Evolutionary conservation across 1,139 yeast species (phyloP).

Genomic region (Magnusiomyces paraingens): DNA sequence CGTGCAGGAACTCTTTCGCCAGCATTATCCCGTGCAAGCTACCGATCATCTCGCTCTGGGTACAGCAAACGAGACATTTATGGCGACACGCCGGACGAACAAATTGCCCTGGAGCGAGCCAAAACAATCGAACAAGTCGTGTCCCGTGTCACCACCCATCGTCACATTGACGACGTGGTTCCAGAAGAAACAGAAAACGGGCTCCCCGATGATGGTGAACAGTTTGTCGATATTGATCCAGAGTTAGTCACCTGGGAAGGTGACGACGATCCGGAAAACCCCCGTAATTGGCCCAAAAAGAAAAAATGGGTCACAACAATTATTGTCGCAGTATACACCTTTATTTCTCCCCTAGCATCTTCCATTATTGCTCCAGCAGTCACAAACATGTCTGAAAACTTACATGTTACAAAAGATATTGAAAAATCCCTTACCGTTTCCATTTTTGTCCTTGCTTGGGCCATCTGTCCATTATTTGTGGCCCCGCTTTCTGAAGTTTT

Average conservation of each 20-base stretch:
- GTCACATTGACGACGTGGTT: slow-evolving; percentile 13
- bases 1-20: background rate
- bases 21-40: background rate
- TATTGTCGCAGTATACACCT: slow-evolving; percentile 44
- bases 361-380: slow-evolving; percentile 53
- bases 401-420: slow-evolving; percentile 38
- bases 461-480: slow-evolving; percentile 61
- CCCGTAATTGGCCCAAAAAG: slow-evolving; percentile 34
- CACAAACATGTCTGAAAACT: slow-evolving; percentile 43
- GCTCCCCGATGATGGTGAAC: slow-evolving; percentile 38
- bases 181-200: slow-evolving; percentile 12
- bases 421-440: slow-evolving; percentile 52
- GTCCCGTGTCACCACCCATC: background rate
- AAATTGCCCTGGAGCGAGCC: slow-evolving; percentile 7
- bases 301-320: slow-evolving; percentile 50
- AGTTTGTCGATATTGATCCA: slow-evolving; percentile 48
- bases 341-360: slow-evolving; percentile 45
- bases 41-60: background rate
- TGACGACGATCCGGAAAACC: slow-evolving; percentile 51
- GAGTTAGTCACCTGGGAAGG: slow-evolving; percentile 46
- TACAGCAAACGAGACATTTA: slow-evolving; percentile 11
- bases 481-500: slow-evolving; percentile 71
- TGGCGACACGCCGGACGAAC: slow-evolving; percentile 9
- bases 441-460: slow-evolving; percentile 62
- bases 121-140: slow-evolving; percentile 5